Percentiles rank a stretch among this genome's conserved stretches.
Evolutionary conservation across 495 filamentous ascomycete species (phyloP).

Genomic region (Saxispiralis lemnorum): DNA sequence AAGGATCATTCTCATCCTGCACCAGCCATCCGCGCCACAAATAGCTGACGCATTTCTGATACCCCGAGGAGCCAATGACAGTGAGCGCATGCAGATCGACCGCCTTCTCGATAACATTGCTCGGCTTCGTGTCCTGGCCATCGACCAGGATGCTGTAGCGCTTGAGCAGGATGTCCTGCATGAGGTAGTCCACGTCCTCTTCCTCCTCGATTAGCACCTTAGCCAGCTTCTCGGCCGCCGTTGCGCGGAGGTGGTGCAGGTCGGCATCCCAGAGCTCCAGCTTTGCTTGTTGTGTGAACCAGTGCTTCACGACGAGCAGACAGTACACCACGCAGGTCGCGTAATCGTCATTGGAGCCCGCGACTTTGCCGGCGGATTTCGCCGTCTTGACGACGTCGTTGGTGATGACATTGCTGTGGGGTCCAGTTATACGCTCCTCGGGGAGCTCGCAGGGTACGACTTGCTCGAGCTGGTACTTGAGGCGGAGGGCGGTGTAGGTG

Average conservation of each 20-base stretch:
- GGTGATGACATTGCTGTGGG: slow-evolving; percentile 76
- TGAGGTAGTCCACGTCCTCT: slow-evolving; percentile 54
- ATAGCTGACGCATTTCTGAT: slow-evolving; percentile 80
- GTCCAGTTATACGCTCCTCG: slow-evolving; percentile 46
- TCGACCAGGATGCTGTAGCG: slow-evolving; percentile 67
- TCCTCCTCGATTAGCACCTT: slow-evolving; percentile 81
- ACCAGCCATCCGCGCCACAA: slow-evolving; percentile 95
- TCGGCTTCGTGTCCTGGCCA: slow-evolving; percentile 49
- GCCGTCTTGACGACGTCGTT: slow-evolving; percentile 59
- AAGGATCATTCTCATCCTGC: slow-evolving; percentile 77
- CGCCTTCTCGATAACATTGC: slow-evolving; percentile 79
- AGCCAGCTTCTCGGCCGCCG: slow-evolving; percentile 88
- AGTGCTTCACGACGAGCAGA: slow-evolving; percentile 71
- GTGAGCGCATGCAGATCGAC: slow-evolving; percentile 80
- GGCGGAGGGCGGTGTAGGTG: slow-evolving; percentile 67
- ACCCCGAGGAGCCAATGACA: slow-evolving; percentile 80
- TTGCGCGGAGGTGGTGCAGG: slow-evolving; percentile 57
- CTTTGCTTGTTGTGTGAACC: slow-evolving; percentile 70
- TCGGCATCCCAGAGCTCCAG: slow-evolving; percentile 84
- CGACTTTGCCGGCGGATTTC: slow-evolving; percentile 44
- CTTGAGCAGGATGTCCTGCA: slow-evolving; percentile 73
- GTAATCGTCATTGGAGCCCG: slow-evolving; percentile 41
- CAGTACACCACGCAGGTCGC: slow-evolving; percentile 67
- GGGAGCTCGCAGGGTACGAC: slow-evolving; percentile 77
- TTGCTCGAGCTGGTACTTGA: slow-evolving; percentile 82